Evolutionary conservation across 768 basidiomycete genomes (phyloP).

Genomic region (Hydnomerulius pinastri): DNA sequence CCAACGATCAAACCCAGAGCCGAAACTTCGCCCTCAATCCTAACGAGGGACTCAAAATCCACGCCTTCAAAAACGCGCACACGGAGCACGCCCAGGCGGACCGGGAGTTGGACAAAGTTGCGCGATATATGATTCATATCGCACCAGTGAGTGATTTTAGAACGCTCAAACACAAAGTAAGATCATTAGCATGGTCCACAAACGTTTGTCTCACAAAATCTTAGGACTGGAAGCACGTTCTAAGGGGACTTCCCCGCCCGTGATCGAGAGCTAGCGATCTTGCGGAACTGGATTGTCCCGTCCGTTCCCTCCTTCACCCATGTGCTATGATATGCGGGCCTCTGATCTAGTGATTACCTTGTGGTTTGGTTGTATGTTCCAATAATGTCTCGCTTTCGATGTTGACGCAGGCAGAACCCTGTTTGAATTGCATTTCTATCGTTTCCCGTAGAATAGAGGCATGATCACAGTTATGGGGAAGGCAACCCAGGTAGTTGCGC

Average conservation of each 20-base stretch:
- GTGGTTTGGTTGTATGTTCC: background rate
- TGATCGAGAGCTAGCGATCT: background rate
- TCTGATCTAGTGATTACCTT: background rate
- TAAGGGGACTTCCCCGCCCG: conserved; percentile 22
- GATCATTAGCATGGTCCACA: conserved; percentile 6
- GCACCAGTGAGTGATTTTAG: conserved; percentile 62
- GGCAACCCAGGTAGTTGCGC: too few relatives aligned
- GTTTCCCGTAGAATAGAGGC: too few relatives aligned
- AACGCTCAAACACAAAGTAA: conserved; percentile 65
- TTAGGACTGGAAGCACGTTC: conserved; percentile 38
- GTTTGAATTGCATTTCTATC: background rate
- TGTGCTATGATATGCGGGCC: background rate
- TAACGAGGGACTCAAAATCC: conserved; percentile 79
- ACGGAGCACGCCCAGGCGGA: conserved; percentile 64
- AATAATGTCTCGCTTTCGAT: background rate
- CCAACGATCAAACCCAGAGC: conserved; percentile 41
- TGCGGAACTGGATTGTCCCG: background rate
- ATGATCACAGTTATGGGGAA: too few relatives aligned
- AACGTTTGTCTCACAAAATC: background rate
- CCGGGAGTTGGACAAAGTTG: conserved; percentile 67
- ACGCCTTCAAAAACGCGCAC: conserved; percentile 78
- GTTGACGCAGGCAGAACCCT: background rate
- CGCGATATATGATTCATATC: conserved; percentile 66
- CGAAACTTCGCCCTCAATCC: conserved; percentile 91
- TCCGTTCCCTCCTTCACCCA: background rate